Conservation (phyloP, 768 basidiomycete genomes). For the Serpula lacrymans region DNA sequence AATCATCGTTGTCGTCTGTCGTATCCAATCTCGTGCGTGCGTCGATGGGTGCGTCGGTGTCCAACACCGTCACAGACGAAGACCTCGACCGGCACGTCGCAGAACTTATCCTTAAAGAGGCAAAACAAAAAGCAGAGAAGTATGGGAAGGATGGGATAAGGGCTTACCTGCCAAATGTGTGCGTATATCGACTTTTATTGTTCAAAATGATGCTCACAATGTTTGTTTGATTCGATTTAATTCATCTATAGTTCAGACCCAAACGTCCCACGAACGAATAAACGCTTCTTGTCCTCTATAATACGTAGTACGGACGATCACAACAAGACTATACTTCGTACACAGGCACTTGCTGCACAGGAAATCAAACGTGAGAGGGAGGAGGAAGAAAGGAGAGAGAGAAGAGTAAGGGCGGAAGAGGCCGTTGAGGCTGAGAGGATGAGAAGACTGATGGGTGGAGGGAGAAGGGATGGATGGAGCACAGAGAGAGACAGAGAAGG, state of each 20-base stretch:
- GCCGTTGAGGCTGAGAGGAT: conserved; percentile 66
- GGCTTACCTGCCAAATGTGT: conserved; percentile 63
- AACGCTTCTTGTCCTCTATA: conserved; percentile 79
- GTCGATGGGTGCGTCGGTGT: conserved; percentile 65
- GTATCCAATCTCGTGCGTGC: conserved; percentile 79
- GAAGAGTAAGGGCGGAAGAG: conserved; percentile 69
- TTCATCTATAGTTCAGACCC: conserved; percentile 50
- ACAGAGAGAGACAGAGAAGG: conserved; percentile 27
- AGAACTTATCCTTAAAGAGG: conserved; percentile 87
- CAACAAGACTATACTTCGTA: conserved; percentile 77
- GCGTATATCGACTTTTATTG: conserved; percentile 32
- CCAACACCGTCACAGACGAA: conserved; percentile 62
- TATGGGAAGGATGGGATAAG: conserved; percentile 76
- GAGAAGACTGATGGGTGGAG: conserved; percentile 34
- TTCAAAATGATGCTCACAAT: background rate
- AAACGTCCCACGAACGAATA: conserved; percentile 76
- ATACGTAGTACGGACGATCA: conserved; percentile 95
- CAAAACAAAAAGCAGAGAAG: conserved; percentile 83
- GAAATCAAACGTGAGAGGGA: conserved; percentile 67
- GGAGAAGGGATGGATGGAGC: conserved; percentile 25
- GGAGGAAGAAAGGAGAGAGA: conserved; percentile 61
- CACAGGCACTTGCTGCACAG: conserved; percentile 69
- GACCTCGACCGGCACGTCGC: conserved; percentile 92
- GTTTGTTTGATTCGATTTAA: background rate
- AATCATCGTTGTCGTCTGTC: conserved; percentile 73